Base-by-base conservation (phyloP, 371 early-diverging fungal species). In the Phascolomyces articulosus region DNA sequence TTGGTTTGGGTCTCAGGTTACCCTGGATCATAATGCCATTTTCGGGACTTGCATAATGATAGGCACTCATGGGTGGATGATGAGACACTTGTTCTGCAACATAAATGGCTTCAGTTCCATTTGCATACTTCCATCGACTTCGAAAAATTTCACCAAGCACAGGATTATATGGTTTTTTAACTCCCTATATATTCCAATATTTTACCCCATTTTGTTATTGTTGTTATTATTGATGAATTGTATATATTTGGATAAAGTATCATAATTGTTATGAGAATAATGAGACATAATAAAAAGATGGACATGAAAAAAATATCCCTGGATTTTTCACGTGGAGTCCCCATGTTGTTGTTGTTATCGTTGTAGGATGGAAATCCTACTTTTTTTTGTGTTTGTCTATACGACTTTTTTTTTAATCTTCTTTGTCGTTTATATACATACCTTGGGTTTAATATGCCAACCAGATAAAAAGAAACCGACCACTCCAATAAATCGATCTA, bases 121-220 rank as follows among this genome's bases (percentile, higher is more conserved):
- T 93, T 15, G 81, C 75, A 63, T 90, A 90, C 26, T 75, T 70
- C 84, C 90, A 97, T 57, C 77, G 70, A 63, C 94, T 91, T 29
- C 95, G 91, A 75, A 96, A 97, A 23, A 92, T 86, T 77, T 98
- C 98, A 16, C 97, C 98, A 27, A 98, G 84, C 21, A 96, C 92
- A 23, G 98, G 98, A 67, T 98, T 98, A 75, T 95, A 98, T 4
- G 98, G 98, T 71, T 98, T 98, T 77, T 95, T 95, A 15, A 97
- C 98, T 38, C 98, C 98, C 93, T 94, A 54, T 3, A 29, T 6
- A n/a, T n/a, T n/a, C n/a, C n/a, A n/a, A n/a, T n/a, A n/a, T n/a
- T n/a, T n/a, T n/a, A n/a, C n/a, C n/a, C n/a, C n/a, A n/a, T n/a
- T n/a, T n/a, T n/a, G n/a, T n/a, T n/a, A n/a, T n/a, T n/a, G n/a